Conservation (phyloP, 1,139 yeast genomes). For the Yamadazyma trypodendri region DNA sequence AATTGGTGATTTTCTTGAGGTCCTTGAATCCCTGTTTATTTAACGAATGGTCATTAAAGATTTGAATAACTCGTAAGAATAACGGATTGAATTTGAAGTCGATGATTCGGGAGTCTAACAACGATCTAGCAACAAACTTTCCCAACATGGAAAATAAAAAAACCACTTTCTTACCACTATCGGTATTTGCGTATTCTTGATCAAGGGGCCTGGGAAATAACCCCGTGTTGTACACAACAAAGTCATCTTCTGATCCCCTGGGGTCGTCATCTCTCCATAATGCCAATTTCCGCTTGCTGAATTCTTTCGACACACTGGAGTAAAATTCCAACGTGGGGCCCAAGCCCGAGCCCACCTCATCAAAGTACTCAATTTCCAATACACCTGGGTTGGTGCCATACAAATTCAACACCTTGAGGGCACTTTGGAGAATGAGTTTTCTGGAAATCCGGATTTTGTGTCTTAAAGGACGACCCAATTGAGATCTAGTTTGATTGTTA, state of each 20-base stretch:
- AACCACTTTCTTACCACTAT: conserved; percentile 45
- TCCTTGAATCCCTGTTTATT: conserved; percentile 17
- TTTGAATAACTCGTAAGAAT: conserved; percentile 55
- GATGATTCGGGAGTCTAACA: conserved; percentile 80
- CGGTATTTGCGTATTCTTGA: conserved; percentile 23
- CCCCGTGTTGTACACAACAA: conserved; percentile 48
- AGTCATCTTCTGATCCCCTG: conserved; percentile 29
- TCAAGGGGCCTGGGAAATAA: conserved; percentile 73
- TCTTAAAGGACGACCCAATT: conserved; percentile 74
- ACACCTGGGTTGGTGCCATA: conserved; percentile 81
- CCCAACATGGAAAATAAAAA: conserved; percentile 70
- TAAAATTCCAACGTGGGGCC: conserved; percentile 97
- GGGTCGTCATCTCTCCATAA: conserved; percentile 67
- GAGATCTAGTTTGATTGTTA: conserved; percentile 25
- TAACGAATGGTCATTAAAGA: conserved; percentile 20
- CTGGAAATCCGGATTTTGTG: conserved; percentile 82
- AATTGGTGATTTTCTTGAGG: conserved; percentile 27
- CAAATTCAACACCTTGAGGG: conserved; percentile 71
- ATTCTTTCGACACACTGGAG: conserved; percentile 75
- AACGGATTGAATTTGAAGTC: conserved; percentile 76
- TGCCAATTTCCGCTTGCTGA: conserved; percentile 48
- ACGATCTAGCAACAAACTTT: conserved; percentile 79
- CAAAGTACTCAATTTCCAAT: conserved; percentile 83
- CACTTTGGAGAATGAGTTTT: conserved; percentile 69
- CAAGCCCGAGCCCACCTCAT: conserved; percentile 93